Conservation (phyloP, 805 yeast species). For the Spencermartinsiella europaea region DNA sequence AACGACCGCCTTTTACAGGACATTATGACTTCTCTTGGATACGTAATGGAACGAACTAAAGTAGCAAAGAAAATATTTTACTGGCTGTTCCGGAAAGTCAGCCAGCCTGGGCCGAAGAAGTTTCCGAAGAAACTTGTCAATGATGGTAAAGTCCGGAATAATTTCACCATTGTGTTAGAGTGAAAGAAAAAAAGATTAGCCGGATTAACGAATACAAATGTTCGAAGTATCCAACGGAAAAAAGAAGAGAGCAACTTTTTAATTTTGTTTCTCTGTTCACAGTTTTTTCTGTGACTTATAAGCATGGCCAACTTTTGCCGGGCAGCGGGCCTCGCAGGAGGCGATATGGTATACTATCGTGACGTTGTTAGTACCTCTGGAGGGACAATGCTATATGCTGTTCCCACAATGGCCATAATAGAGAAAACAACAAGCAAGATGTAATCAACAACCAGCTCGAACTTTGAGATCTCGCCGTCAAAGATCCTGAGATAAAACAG, state of each 20-base stretch:
- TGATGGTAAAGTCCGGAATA: constrained; percentile 59
- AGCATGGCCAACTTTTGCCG: too few relatives aligned
- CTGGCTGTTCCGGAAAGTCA: constrained; percentile 43
- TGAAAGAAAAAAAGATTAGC: too few relatives aligned
- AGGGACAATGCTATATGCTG: constrained; percentile 25
- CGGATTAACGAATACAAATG: too few relatives aligned
- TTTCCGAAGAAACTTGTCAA: constrained; percentile 46
- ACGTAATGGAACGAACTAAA: constrained; percentile 40
- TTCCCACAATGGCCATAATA: constrained; percentile 52
- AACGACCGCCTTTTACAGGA: constrained; percentile 38
- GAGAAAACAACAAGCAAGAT: constrained; percentile 43
- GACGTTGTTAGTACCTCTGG: constrained; percentile 1
- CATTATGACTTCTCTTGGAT: constrained; percentile 62
- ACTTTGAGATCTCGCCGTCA: constrained; percentile 36
- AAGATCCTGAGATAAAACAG: constrained; percentile 62
- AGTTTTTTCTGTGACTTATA: too few relatives aligned
- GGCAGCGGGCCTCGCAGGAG: too few relatives aligned
- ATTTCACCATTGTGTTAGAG: constrained; percentile 48
- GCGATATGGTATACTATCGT: too few relatives aligned
- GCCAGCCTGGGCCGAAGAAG: constrained; percentile 35
- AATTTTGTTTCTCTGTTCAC: too few relatives aligned
- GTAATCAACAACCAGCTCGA: constrained; percentile 39
- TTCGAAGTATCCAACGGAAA: too few relatives aligned
- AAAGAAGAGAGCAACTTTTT: too few relatives aligned
- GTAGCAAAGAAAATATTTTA: constrained; percentile 71